These are phyloP conservation scores for Curvularia eragrostidis DNA, from an alignment of 2,329 filamentous ascomycete species.

Conservation along the genomic window DNA sequence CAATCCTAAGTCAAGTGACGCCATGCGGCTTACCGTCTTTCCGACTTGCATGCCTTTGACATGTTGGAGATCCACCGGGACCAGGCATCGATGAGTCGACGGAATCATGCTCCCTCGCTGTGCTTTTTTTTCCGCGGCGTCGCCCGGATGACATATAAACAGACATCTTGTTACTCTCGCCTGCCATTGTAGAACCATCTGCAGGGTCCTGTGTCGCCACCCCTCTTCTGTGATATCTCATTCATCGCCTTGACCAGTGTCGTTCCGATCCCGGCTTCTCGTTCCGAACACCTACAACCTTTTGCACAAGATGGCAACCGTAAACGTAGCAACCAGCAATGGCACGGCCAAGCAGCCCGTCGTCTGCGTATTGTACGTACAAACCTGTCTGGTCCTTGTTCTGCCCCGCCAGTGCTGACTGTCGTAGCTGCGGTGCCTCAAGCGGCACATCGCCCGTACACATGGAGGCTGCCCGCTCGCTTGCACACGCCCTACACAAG, in stretches of 20 bases:
- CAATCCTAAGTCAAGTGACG: too few species aligned
- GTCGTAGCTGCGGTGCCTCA: constrained; percentile 77
- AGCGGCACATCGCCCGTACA: constrained; percentile 75
- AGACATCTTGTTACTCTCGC: not conserved
- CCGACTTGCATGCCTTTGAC: constrained; percentile 9
- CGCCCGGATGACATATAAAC: not conserved
- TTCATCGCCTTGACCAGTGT: constrained; percentile 7
- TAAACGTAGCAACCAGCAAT: constrained; percentile 19
- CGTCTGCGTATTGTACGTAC: constrained; percentile 82
- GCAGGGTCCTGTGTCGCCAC: constrained; percentile 4
- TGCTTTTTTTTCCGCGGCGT: not conserved
- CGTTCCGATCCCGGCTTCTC: constrained; percentile 18
- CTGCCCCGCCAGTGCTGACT: constrained; percentile 17
- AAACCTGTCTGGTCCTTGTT: not conserved
- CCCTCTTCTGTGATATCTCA: constrained; percentile 11
- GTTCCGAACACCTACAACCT: constrained; percentile 16
- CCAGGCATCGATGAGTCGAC: constrained; percentile 14
- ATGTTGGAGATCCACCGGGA: not conserved
- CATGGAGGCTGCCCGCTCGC: constrained; percentile 75
- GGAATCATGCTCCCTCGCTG: not conserved
- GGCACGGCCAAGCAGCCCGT: constrained; percentile 59
- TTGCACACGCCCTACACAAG: constrained; percentile 76
- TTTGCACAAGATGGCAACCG: constrained; percentile 29
- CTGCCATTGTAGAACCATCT: not conserved
- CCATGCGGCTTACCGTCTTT: constrained; percentile 16